Base-by-base conservation (phyloP, 441 rosid species). In the Gossypium davidsonii region DNA sequence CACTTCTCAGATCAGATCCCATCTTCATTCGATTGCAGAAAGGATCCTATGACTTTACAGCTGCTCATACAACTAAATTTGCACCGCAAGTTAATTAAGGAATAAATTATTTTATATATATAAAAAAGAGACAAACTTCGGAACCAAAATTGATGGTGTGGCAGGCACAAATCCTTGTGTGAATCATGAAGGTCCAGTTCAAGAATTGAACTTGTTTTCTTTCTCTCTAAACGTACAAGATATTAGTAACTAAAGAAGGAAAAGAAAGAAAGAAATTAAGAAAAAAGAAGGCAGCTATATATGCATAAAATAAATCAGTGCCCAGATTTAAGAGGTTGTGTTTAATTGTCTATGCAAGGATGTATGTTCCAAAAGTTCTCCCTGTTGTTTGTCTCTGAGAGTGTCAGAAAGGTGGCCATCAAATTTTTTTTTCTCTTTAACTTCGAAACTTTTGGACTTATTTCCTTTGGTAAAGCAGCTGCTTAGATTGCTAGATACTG, bases 1-100 rank as follows among this genome's bases (percentile, higher is more conserved):
- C 85, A 79, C 75, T 75, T 37, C 67, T 74, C 83, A n/a, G 42
- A 67, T 49, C 59, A 79, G 83, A 81, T 83, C 84, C 81, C 77
- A 62, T 64, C 61, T 72, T 52, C 59, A 44, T 48, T 74, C 17
- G 68, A 70, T 75, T 67, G 79, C 72, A 79, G 20, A 77, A 67
- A n/a, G 59, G 59, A 67, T 67, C 71, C 42, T 51, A 52, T 51
- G 60, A 31, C 17, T 52, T 28, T 5, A 52, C 18, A 28, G 3
- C 46, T 51, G 17, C 25, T 51, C 9, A 68, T 52, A 60, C 72
- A 68, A 67, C 72, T 67, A 26, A 51, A 52, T 31, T 52, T n/a
- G 39, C 46, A 73, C 58, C 56, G 37, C 18, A 39, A 44, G 69
- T 39, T n/a, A 42, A 61, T 57, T 25, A 37, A n/a, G 64, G 58